Percentiles rank a stretch among this genome's conserved stretches.
Conservation (phyloP, 345 rosid species). For the Bruguiera gymnorhiza region DNA sequence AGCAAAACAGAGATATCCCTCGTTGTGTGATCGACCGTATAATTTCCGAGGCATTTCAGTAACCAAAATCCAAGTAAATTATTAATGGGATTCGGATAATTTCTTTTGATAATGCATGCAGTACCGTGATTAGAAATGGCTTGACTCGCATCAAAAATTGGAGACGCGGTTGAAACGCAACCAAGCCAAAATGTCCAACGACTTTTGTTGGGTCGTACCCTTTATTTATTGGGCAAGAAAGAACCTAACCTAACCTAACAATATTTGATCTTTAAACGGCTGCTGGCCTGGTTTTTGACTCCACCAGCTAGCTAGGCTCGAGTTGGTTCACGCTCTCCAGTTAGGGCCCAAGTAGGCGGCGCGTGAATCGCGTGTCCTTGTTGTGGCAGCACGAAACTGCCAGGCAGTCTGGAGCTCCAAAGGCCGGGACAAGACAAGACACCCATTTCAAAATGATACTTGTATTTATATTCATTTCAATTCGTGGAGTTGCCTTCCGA, state of each 20-base stretch:
- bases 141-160: neutral
- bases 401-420: neutral
- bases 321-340: constrained; percentile 14
- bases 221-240: constrained; percentile 23
- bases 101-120: neutral
- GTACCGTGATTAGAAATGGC: neutral
- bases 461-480: no score
- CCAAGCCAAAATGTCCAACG: constrained; percentile 11
- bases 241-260: constrained; percentile 22
- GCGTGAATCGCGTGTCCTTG: constrained; percentile 18
- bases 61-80: no score
- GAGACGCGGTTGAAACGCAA: constrained; percentile 16
- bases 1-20: no score
- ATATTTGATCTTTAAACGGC: neutral
- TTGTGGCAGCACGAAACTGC: neutral
- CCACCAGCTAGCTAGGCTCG: neutral
- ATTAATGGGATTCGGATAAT: neutral
- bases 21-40: no score
- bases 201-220: constrained; percentile 21
- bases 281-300: no score
- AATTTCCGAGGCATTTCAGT: no score
- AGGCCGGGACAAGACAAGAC: neutral
- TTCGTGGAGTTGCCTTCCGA: no score
- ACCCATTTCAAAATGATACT: no score
- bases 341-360: neutral